A percentile compares a stretch with the other conserved stretches of the same genome.
These are phyloP conservation scores for Cordyceps cicadae DNA, from an alignment of 2,329 filamentous ascomycete genomes.

Conservation along the genomic window DNA sequence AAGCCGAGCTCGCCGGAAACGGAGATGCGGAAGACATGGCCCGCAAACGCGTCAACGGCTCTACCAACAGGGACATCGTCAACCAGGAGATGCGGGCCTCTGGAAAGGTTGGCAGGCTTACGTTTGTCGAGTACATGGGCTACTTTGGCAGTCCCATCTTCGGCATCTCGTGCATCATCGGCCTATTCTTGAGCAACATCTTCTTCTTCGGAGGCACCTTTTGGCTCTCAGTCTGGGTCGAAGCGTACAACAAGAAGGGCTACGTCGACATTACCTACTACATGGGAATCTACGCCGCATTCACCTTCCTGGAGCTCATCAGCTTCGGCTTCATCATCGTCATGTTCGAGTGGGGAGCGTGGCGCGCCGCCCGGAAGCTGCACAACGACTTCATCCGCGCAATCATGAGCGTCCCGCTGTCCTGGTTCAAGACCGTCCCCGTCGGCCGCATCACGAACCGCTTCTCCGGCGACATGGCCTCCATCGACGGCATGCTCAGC, in stretches of 20 bases:
- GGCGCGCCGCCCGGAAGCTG: slow-evolving; percentile 45
- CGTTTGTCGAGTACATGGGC: slow-evolving; percentile 42
- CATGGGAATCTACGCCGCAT: slow-evolving; percentile 41
- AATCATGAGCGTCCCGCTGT: slow-evolving; percentile 45
- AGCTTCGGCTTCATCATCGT: slow-evolving; percentile 35
- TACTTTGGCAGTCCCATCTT: slow-evolving; percentile 41
- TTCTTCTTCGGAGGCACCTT: slow-evolving; percentile 34
- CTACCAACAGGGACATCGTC: slow-evolving; percentile 33
- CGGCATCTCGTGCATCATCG: slow-evolving; percentile 29
- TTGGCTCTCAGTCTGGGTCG: slow-evolving; percentile 47
- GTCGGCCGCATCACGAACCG: slow-evolving; percentile 46
- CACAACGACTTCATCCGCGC: slow-evolving; percentile 45
- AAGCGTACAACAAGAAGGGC: slow-evolving; percentile 37
- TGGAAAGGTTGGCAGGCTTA: slow-evolving; percentile 35
- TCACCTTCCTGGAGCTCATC: slow-evolving; percentile 35
- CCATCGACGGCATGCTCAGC: slow-evolving; percentile 41
- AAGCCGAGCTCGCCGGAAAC: slow-evolving; percentile 22
- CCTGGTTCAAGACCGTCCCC: slow-evolving; percentile 48
- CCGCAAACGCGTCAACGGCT: slow-evolving; percentile 28
- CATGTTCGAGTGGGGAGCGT: slow-evolving; percentile 46
- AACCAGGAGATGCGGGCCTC: slow-evolving; percentile 40
- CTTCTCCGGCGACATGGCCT: slow-evolving; percentile 49
- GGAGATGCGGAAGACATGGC: slow-evolving; percentile 21
- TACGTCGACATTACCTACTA: slow-evolving; percentile 42
- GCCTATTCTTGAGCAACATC: slow-evolving; percentile 33